A percentile compares a stretch with the other conserved stretches of the same genome.
phyloP scores from a whole-genome alignment of 805 yeast genomes.

The Saturnispora dispora region DNA sequence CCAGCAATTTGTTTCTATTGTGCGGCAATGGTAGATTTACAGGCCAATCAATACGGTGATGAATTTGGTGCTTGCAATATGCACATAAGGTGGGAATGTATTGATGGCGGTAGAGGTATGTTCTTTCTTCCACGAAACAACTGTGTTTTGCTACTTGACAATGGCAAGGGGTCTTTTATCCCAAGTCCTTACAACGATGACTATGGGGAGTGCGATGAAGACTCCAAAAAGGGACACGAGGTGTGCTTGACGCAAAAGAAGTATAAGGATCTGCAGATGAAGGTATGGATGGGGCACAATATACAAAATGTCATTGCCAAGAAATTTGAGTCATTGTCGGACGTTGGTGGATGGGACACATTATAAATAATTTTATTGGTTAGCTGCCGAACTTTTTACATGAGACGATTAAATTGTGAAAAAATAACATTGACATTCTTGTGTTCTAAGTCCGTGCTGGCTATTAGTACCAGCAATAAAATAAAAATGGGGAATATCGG shows the following conservation, averaged over 20 bases:
- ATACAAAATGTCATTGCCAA: constrained; percentile 70
- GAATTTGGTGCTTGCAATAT: constrained; percentile 69
- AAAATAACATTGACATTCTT: not conserved
- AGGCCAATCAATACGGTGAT: constrained; percentile 46
- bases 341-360: constrained; percentile 95
- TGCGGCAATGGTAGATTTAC: constrained; percentile 60
- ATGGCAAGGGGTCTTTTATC: constrained; percentile 74
- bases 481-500: not conserved
- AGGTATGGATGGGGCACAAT: constrained; percentile 72
- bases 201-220: constrained; percentile 81
- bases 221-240: constrained; percentile 62
- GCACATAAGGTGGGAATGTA: constrained; percentile 57
- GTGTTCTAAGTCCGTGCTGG: not conserved
- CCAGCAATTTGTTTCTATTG: constrained; percentile 87
- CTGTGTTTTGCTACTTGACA: constrained; percentile 52
- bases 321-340: constrained; percentile 66
- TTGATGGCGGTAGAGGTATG: constrained; percentile 54
- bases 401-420: not conserved
- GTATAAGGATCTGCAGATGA: constrained; percentile 57
- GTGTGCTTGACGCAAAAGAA: constrained; percentile 52
- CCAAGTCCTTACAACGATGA: constrained; percentile 77
- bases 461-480: not conserved
- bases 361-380: constrained; percentile 30
- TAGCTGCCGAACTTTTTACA: not conserved
- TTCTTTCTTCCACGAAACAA: constrained; percentile 66